Base-by-base conservation (phyloP, 2,329 filamentous ascomycete genomes). In the Aspergillus fumigatus region DNA sequence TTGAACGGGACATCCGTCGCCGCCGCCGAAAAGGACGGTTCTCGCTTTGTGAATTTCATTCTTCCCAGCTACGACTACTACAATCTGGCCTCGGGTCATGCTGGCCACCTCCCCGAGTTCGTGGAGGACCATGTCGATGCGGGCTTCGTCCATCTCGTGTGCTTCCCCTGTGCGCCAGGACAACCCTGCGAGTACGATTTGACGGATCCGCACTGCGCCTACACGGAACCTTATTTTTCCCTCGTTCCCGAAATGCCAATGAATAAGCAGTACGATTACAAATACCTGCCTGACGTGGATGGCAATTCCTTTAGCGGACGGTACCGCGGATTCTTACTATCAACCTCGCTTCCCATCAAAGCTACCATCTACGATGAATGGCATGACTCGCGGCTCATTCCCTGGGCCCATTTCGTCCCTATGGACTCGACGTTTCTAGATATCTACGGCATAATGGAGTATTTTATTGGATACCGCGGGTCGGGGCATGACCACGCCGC, bases 401-500 rank as follows among this genome's bases (percentile, higher is more conserved):
- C 88, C 0, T 94, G 90, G 89, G 84, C 85, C 65, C 90, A 94
- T 72, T 93, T 90, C 65, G 86, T 92, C 1, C 90, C 90, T 14
- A 86, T 93, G 82, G 88, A 92, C 68, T 88, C 84, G 66, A 82
- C 85, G 1, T 92, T 87, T 65, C 76, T 82, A 38, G 90, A 92
- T 63, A 81, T 88, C 65, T 92, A 86, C 59, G 85, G 83, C 47
- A 85, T 90, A 55, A 80, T 91, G 79, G 84, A 88, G 56, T 92
- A 90, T 67, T 91, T 92, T 65, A 67, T 89, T 4, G 87, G 87
- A 1, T 85, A 86, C 62, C 66, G 71, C 0, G 78, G 67, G n/a
- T 50, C 41, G 8, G 56, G 52, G 9, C 64, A 68, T 52, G 88
- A 91, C 64, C 72, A 73, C 1, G 79, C 77, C 3, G 89, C 86